Conservation (phyloP, 164 flowering plant species). For the Akebia trifoliata region DNA sequence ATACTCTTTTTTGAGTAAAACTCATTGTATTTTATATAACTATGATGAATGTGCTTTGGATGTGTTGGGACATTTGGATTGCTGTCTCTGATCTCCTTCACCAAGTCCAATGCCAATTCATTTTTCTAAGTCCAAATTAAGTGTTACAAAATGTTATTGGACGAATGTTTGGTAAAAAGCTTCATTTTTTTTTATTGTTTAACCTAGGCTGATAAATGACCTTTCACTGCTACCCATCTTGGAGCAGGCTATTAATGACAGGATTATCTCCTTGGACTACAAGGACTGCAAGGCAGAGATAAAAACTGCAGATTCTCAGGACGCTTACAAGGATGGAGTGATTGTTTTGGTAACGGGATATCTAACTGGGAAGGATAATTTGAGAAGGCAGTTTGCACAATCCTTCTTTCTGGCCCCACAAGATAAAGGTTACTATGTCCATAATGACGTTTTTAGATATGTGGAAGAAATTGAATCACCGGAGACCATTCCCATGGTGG, state of each 20-base stretch:
- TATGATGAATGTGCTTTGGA: background rate
- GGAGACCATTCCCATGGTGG: conserved; percentile 14
- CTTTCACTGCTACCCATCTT: background rate
- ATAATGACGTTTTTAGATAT: conserved; percentile 74
- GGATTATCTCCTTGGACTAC: conserved; percentile 59
- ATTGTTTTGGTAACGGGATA: conserved; percentile 71
- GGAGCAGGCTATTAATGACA: conserved; percentile 67
- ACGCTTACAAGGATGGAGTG: conserved; percentile 56
- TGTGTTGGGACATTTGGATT: background rate
- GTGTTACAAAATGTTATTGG: too few relatives aligned
- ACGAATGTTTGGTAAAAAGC: background rate
- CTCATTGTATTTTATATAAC: background rate
- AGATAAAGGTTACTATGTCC: conserved; percentile 28
- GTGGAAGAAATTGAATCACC: conserved; percentile 37
- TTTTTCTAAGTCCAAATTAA: too few relatives aligned
- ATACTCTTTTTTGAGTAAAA: background rate
- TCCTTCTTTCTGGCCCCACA: conserved; percentile 86
- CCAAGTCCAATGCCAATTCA: background rate
- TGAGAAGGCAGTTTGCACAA: conserved; percentile 57
- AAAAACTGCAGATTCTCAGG: conserved; percentile 75
- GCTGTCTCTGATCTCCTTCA: background rate
- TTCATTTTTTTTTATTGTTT: background rate
- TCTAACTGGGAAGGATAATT: conserved; percentile 51
- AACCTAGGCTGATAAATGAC: background rate
- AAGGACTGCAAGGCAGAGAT: conserved; percentile 61